Evolutionary conservation across 495 filamentous ascomycete genomes (phyloP).

Genomic region (Lasiosphaeria miniovina): DNA sequence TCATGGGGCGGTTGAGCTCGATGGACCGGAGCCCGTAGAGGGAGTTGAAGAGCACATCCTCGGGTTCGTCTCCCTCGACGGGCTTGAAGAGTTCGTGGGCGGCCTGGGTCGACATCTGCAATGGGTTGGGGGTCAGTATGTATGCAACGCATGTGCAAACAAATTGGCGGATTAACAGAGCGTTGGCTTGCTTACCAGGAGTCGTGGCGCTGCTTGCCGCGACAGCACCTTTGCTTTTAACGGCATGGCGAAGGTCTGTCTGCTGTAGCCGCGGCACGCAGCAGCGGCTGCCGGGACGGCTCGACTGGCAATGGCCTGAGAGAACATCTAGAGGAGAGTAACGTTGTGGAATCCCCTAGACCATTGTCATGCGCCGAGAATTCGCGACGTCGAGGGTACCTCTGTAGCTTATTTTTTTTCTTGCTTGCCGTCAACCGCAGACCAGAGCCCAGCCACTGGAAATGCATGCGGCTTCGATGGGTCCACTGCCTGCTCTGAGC

Average conservation of each 20-base stretch:
- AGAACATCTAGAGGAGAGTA: conserved; percentile 39
- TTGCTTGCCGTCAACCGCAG: not conserved
- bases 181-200: conserved; percentile 38
- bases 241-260: conserved; percentile 63
- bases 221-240: conserved; percentile 78
- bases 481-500: conserved; percentile 2
- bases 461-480: not conserved
- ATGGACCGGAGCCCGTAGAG: conserved; percentile 86
- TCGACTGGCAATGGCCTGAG: conserved; percentile 36
- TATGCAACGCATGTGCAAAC: not conserved
- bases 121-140: not conserved
- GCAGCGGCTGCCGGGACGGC: conserved; percentile 38
- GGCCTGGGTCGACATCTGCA: conserved; percentile 58
- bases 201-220: conserved; percentile 53
- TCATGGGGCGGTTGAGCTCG: conserved; percentile 88
- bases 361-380: conserved; percentile 11
- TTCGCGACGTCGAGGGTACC: not conserved
- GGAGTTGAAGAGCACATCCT: conserved; percentile 89
- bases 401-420: not conserved
- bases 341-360: conserved; percentile 5
- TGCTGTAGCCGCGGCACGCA: conserved; percentile 37
- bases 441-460: conserved; percentile 1
- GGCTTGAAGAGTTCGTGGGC: conserved; percentile 29
- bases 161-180: not conserved
- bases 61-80: conserved; percentile 66